Conservation (phyloP, 805 yeast genomes). For the Kodamaea laetipori region DNA sequence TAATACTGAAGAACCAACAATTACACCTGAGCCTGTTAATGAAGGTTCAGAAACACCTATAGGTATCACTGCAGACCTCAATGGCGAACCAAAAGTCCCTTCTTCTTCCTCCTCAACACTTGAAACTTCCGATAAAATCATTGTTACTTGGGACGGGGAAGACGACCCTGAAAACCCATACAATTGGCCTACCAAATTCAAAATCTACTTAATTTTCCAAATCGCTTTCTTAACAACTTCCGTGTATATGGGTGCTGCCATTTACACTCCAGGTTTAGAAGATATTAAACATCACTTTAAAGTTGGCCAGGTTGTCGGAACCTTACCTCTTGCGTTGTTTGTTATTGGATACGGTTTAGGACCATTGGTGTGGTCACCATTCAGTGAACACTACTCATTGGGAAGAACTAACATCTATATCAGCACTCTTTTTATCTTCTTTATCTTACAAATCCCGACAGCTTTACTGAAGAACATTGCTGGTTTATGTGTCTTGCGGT, state of each 20-base stretch:
- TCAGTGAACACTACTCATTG: conserved; percentile 54
- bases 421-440: conserved; percentile 47
- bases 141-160: conserved; percentile 39
- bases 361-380: conserved; percentile 59
- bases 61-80: too few relatives aligned
- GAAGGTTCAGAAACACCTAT: too few relatives aligned
- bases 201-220: conserved; percentile 38
- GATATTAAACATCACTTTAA: conserved; percentile 47
- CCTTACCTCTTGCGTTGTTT: conserved; percentile 54
- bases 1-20: not conserved
- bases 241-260: conserved; percentile 60
- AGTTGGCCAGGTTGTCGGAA: conserved; percentile 47
- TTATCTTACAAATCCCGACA: conserved; percentile 56
- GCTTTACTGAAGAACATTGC: conserved; percentile 54
- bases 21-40: too few relatives aligned
- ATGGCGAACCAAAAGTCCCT: not conserved
- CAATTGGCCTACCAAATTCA: conserved; percentile 53
- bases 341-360: conserved; percentile 65
- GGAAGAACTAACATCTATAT: conserved; percentile 58
- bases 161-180: conserved; percentile 59
- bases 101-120: not conserved
- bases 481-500: conserved; percentile 51
- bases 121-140: conserved; percentile 12
- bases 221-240: conserved; percentile 50
- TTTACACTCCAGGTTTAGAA: conserved; percentile 53